Evolutionary conservation across 495 filamentous ascomycete genomes (phyloP), one percentile per base, ranked within the genome.

Genomic region (Elasticomyces elasticus): DNA sequence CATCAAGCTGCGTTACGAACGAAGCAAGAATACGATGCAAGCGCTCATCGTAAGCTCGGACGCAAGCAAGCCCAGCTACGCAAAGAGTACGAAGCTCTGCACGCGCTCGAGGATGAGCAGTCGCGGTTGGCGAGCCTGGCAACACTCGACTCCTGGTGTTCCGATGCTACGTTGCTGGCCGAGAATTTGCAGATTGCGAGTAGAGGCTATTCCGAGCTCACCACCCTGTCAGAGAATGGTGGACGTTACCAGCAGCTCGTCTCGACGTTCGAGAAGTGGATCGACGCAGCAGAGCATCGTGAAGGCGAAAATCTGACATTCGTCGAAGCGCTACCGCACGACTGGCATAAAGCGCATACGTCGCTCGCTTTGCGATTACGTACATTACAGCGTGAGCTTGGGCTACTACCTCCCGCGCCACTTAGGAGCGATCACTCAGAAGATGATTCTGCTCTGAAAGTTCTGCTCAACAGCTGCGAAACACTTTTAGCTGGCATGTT

Each of bases 241-340:
- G 49, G 59, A 17, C 54, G 59, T 19, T 55, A 54, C 28, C 41
- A 1, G 0, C 23, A 49, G 12, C 33, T 62, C 1, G 51, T 62
- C n/a, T 17, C 27, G 9, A 27, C 22, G 2, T 62, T 62, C 49
- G 60, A 62, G 52, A 10, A 22, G 10, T 62, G 60, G 60, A 55
- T 55, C 11, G 40, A 27, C 25, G 41, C 38, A n/a, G 46, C 43
- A 5, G 51, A 52, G 41, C 12, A 30, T 28, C 22, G 1, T 17
- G 35, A 9, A 23, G 38, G 50, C 1, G 17, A 52, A 26, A 24
- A n/a, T 6, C 28, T 22, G 6, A 31, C 9, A 4, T 54, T 55
- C 28, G 27, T 52, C 11, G 49, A 59, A 24, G 44, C 55, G 4
- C 43, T 62, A 38, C 46, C 48, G 22, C 51, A 46, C 3, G 56